Evolutionary conservation across 2,329 filamentous ascomycete genomes (phyloP), one percentile per base, ranked within the genome.

Genomic region (Colletotrichum navitas): DNA sequence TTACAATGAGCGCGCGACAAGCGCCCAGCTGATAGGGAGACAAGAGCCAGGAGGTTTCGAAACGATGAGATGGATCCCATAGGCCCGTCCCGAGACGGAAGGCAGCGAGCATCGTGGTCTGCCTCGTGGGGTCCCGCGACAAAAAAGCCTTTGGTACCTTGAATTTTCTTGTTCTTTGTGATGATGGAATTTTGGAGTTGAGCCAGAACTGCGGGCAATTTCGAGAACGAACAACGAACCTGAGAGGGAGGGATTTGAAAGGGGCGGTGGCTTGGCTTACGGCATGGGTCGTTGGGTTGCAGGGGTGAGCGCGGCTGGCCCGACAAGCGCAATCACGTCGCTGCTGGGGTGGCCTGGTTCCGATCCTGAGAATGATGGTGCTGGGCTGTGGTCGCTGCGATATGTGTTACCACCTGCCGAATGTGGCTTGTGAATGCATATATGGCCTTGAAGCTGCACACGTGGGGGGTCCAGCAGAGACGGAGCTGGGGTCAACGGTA

Each of bases 11-110:
- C 60, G 87, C 87, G 73, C 91, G 90, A 62, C 88, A 78, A 63
- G 79, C 81, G 75, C 89, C 90, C 59, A 95, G 85, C 1, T 86
- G 76, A 76, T 86, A 86, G 0, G 93, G 92, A 32, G 89, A 81
- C n/a, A 97, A 81, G 11, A 95, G 80, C 93, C 93, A 97, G 18
- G 93, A 97, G 21, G 93, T 96, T 80, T 90, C 89, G 82, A 93
- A 94, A 69, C 91, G 89, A 80, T 92, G 87, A 52, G 87, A 84
- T 8, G 86, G 86, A 77, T 89, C 87, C 83, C 84, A 89, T 41
- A 80, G 77, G 73, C 80, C 82, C 39, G 74, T 78, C 60, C 82
- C 81, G 61, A 86, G 83, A 65, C 77, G 76, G 75, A 86, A 83
- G 52, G 76, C 76, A 61, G 74, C 64, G 41, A 65, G 67, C 59